phyloP scores from a whole-genome alignment of 306 rosid species.

The Luffa aegyptiaca region DNA sequence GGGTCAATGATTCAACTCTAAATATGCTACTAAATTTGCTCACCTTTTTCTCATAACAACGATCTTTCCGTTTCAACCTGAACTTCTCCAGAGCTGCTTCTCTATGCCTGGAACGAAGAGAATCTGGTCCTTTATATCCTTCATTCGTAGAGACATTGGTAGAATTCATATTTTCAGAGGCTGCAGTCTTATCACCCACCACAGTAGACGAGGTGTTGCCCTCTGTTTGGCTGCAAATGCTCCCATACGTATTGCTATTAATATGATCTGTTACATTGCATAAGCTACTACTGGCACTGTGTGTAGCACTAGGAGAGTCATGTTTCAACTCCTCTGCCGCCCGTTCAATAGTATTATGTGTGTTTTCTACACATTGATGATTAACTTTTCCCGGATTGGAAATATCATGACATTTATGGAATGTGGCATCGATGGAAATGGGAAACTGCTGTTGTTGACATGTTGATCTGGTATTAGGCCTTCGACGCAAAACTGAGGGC shows the following conservation, averaged over 20 bases:
- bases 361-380: constrained; percentile 24
- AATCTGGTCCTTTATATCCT: constrained; percentile 22
- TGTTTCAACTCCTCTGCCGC: constrained; percentile 13
- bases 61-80: constrained; percentile 54
- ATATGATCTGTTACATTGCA: constrained; percentile 18
- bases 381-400: constrained; percentile 24
- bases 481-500: constrained; percentile 24
- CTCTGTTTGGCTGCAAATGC: constrained; percentile 30
- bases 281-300: constrained; percentile 22
- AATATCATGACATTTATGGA: constrained; percentile 26
- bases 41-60: constrained; percentile 75
- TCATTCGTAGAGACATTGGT: constrained; percentile 16
- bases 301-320: constrained; percentile 31
- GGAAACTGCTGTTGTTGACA: constrained; percentile 29
- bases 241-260: constrained; percentile 22
- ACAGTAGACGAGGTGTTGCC: constrained; percentile 26
- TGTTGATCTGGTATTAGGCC: constrained; percentile 18
- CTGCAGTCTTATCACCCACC: constrained; percentile 15
- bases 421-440: constrained; percentile 20
- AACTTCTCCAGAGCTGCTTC: constrained; percentile 68
- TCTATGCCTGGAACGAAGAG: constrained; percentile 40
- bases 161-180: constrained; percentile 21
- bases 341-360: not conserved
- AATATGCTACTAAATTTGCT: not conserved
- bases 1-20: too few relatives aligned